These are phyloP conservation scores for Saccharomyces pastorianus DNA, from an alignment of 1,139 yeast genomes.

Conservation along the genomic window DNA sequence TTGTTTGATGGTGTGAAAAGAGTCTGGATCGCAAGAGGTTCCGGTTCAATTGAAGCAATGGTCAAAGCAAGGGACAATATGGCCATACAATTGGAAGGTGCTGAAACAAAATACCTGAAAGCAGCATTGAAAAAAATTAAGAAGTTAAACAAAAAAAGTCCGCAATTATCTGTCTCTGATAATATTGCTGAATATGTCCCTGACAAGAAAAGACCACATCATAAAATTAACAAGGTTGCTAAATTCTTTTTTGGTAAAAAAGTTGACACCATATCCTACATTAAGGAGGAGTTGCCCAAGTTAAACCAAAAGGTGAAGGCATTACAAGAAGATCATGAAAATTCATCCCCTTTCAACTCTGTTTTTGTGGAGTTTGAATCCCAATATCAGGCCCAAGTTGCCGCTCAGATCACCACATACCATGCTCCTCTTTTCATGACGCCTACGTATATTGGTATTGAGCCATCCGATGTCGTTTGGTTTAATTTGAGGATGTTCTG, in stretches of 20 bases:
- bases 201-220: constrained; percentile 67
- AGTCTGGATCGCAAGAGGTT: constrained; percentile 68
- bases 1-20: constrained; percentile 65
- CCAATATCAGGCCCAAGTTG: constrained; percentile 82
- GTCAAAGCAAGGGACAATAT: constrained; percentile 56
- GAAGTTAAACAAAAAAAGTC: constrained; percentile 37
- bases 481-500: constrained; percentile 71
- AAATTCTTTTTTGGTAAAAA: constrained; percentile 69
- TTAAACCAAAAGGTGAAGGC: constrained; percentile 57
- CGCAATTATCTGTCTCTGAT: constrained; percentile 39
- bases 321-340: constrained; percentile 51
- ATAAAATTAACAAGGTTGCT: constrained; percentile 34
- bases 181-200: constrained; percentile 63
- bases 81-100: constrained; percentile 58
- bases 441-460: constrained; percentile 58
- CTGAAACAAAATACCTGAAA: constrained; percentile 56
- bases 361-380: constrained; percentile 81
- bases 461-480: constrained; percentile 84
- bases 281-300: constrained; percentile 57
- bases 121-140: constrained; percentile 57
- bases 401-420: constrained; percentile 71
- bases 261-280: constrained; percentile 74
- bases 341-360: constrained; percentile 43
- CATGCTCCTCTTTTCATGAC: constrained; percentile 56
- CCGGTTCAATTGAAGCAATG: constrained; percentile 47